phyloP scores from a whole-genome alignment of 768 basidiomycete genomes.

The Lactarius tabidus region DNA sequence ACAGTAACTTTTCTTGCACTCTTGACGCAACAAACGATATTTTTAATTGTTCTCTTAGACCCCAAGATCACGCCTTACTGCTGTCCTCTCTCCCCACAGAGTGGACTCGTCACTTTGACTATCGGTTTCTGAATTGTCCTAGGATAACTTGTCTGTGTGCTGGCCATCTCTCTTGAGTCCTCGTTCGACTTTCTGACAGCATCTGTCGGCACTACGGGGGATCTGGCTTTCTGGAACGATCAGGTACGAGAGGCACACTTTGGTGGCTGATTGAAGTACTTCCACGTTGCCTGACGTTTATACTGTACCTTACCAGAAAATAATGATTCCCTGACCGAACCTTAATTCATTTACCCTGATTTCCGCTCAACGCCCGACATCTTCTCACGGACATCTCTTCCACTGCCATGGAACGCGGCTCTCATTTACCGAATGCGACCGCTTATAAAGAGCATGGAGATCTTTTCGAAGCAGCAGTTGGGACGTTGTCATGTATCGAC shows the following conservation, averaged over 20 bases:
- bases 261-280: not conserved
- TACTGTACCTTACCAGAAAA: too few relatives aligned
- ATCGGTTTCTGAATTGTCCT: too few relatives aligned
- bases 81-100: not conserved
- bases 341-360: not conserved
- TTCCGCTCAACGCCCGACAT: not conserved
- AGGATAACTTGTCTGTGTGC: not conserved
- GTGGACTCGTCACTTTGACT: not conserved
- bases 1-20: too few relatives aligned
- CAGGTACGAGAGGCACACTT: not conserved
- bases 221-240: not conserved
- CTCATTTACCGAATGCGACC: not conserved
- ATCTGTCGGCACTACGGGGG: not conserved
- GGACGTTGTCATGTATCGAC: not conserved
- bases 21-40: too few relatives aligned
- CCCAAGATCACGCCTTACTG: not conserved
- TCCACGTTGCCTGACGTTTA: not conserved
- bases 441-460: not conserved
- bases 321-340: not conserved
- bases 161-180: not conserved
- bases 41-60: not conserved
- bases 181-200: not conserved
- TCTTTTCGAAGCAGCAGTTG: too few relatives aligned
- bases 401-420: not conserved
- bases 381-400: not conserved